A percentile compares a stretch with the other conserved stretches of the same genome.
Conservation (phyloP, 2,329 filamentous ascomycete genomes). For the Botrytis medusae region DNA sequence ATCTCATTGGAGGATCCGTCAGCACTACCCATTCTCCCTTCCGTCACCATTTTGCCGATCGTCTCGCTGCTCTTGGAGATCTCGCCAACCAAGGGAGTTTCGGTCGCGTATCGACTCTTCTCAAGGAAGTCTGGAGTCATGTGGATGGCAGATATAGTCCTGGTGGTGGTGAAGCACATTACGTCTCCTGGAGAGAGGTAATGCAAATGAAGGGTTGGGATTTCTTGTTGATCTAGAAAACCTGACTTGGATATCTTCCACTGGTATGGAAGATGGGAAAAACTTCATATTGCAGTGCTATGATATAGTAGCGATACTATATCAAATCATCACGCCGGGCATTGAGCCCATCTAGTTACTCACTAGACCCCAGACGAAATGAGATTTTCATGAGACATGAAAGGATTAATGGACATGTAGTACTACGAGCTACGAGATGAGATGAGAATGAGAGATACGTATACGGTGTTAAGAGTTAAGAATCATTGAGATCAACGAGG, state of each 20-base stretch:
- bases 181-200: conserved; percentile 91
- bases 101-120: conserved; percentile 73
- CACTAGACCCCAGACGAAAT: not conserved
- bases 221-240: conserved; percentile 75
- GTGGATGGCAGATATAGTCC: conserved; percentile 57
- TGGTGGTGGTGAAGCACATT: conserved; percentile 50
- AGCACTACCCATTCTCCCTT: conserved; percentile 72
- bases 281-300: conserved; percentile 22
- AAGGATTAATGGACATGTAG: conserved; percentile 4
- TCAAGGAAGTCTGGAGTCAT: conserved; percentile 78
- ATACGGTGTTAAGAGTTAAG: not conserved
- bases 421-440: conserved; percentile 19
- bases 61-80: conserved; percentile 72
- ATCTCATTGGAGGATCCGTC: conserved; percentile 81
- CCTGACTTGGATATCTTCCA: conserved; percentile 29
- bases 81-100: conserved; percentile 80
- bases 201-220: conserved; percentile 93
- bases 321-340: conserved; percentile 16
- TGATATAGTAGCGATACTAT: conserved; percentile 6
- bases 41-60: conserved; percentile 74
- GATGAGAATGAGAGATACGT: not conserved
- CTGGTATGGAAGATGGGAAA: conserved; percentile 30
- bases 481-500: conserved; percentile 15
- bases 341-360: not conserved
- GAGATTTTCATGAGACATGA: conserved; percentile 4